Percentiles rank a stretch among this genome's conserved stretches.
Conservation (phyloP, 305 asterid species). For the Fraxinus greggii region DNA sequence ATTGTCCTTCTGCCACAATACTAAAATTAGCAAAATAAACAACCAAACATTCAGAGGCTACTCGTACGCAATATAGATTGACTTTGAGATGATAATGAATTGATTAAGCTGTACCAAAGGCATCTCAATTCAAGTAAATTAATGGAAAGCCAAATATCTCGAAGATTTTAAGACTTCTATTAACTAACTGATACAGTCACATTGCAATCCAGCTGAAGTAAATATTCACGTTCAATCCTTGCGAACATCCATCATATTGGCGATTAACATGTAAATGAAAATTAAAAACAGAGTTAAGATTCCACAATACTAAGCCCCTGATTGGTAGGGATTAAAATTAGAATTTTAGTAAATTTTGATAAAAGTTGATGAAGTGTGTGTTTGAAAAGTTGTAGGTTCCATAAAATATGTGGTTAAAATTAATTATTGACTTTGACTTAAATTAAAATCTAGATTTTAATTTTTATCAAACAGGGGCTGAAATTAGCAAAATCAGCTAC, state of each 20-base stretch:
- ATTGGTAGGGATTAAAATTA: not conserved
- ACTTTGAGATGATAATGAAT: not conserved
- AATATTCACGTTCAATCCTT: not conserved
- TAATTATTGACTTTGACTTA: not conserved
- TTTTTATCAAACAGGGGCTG: not conserved
- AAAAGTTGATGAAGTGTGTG: not conserved
- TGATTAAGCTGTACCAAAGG: not conserved
- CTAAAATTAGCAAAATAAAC: conserved; percentile 11
- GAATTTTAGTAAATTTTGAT: not conserved
- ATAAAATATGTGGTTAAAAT: not conserved
- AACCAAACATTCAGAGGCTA: not conserved
- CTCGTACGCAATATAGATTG: not conserved
- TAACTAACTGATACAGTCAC: not conserved
- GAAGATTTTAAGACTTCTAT: not conserved
- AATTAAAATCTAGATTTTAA: not conserved
- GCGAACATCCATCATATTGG: not conserved
- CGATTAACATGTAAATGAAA: not conserved
- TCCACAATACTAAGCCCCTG: not conserved
- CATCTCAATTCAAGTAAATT: not conserved
- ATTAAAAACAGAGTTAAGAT: not conserved
- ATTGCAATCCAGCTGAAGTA: not conserved
- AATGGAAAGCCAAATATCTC: not conserved
- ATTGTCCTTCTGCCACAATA: not conserved
- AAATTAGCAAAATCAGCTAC: conserved; percentile 4
- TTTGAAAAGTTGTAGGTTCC: not conserved